Evolutionary conservation across 352 stramenopile species (phyloP), one percentile per base, ranked within the genome.

Genomic region (Albugo candida): DNA sequence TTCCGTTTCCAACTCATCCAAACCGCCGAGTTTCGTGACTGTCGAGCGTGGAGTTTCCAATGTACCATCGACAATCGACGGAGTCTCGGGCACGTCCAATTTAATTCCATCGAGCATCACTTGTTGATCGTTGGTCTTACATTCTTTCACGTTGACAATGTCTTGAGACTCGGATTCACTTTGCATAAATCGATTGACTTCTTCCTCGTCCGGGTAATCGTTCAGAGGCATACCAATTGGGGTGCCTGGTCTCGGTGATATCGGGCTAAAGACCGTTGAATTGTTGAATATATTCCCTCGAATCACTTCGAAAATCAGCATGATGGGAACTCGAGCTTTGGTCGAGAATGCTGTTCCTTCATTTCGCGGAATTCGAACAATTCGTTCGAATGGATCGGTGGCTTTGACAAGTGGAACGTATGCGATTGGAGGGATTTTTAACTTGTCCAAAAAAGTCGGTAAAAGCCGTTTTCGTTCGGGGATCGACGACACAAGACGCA

Each of bases 221-320:
- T 80, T 55, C 36, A 67, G 63, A 11, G 58, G 66, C 14, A 66
- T 65, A 34, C 66, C 56, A 12, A 79, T 54, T 13, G 52, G 59
- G 34, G 57, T 61, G 16, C 56, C 64, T 17, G 57, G 54, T 49
- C 64, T 63, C 14, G 70, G 74, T 2, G 74, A 84, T 12, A 55
- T 66, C 2, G 74, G 74, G 1, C 70, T 84, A 39, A 74, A 44
- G 3, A 31, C 24, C 8, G 24, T 8, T 3, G 24, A 31, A 31
- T 31, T 31, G 24, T 8, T 31, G 24, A 31, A 31, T 31, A 70
- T 60, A 38, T 84, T 76, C 6, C 73, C 81, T 41, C 72, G 79
- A 44, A 87, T 83, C 17, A 92, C 79, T 52, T 92, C 79, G 47
- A 92, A 92, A 19, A 89, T 85, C 36, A 92, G 54, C 65, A 92